Base-by-base conservation (phyloP, 805 yeast species). In the Metschnikowia continentalis region DNA sequence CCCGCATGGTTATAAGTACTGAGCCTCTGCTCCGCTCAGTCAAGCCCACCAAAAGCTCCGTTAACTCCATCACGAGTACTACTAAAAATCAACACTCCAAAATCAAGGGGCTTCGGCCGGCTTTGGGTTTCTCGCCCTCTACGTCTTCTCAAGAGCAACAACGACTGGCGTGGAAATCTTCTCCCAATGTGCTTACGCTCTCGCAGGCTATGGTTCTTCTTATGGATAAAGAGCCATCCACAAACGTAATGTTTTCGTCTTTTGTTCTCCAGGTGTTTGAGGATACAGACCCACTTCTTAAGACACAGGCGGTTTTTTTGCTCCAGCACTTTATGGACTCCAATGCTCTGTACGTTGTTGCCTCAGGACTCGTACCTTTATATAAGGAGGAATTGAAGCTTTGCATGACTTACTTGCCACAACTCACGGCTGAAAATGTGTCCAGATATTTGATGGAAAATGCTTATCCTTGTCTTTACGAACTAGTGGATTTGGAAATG, bases 251-350 rank as follows among this genome's bases (percentile, higher is more conserved):
- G 17, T 47, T 69, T 11, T 59, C 72, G 10, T 61, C 75, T 5
- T 70, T 69, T 42, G 56, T 67, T 3, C 60, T 72, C 17, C 70
- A 69, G 42, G 57, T 72, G 6, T 59, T 71, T 37, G 74, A 70
- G 50, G 72, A 70, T 50, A 63, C 66, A 42, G 67, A 65, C 23
- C 64, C 67, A 5, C 35, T 47, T 5, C 57, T 64, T 42, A 68
- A 71, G 48, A 52, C 59, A 1, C 67, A 65, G 45, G 69, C 64
- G 17, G 56, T 65, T 42, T 46, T 49, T 6, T 46, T 67, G n/a
- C 47, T 68, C 30, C 32, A 11, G 17, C 38, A 48, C 4, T 53
- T 66, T 17, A 20, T 65, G 14, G 47, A 47, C 14, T 36, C 38
- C 7, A 47, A 42, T 3, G 45, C 46, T 19, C 49, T 48, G 14